Evolutionary conservation across 495 filamentous ascomycete genomes (phyloP).

Genomic region (Pyrenula aspistea): DNA sequence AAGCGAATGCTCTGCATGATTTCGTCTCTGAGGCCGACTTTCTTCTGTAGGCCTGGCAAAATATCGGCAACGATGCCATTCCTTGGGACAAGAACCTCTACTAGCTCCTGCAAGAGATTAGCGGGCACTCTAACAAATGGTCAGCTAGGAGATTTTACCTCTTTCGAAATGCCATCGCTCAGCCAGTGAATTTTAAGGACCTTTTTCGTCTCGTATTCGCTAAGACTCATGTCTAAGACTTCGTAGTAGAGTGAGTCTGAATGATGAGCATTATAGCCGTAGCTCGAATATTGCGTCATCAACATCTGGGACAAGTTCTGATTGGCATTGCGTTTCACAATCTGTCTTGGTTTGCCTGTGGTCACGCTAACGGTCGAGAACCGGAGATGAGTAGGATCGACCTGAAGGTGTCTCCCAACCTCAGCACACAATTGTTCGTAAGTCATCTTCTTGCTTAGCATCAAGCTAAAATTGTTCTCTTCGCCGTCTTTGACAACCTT

Average conservation of each 20-base stretch:
- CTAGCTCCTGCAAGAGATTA: constrained; percentile 42
- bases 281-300: constrained; percentile 48
- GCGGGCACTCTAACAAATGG: background rate
- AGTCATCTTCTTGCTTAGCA: constrained; percentile 72
- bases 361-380: constrained; percentile 73
- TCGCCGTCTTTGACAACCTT: constrained; percentile 33
- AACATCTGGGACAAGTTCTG: constrained; percentile 62
- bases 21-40: constrained; percentile 66
- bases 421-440: constrained; percentile 85
- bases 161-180: constrained; percentile 81
- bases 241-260: constrained; percentile 78
- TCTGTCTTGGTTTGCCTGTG: constrained; percentile 58
- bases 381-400: constrained; percentile 74
- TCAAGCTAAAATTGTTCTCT: constrained; percentile 53
- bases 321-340: constrained; percentile 58
- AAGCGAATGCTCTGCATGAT: constrained; percentile 54
- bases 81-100: constrained; percentile 75
- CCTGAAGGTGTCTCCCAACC: constrained; percentile 67
- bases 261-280: constrained; percentile 53
- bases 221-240: constrained; percentile 82
- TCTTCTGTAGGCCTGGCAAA: constrained; percentile 60
- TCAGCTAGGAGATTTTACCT: constrained; percentile 38
- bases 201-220: constrained; percentile 86
- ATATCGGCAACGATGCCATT: constrained; percentile 68
- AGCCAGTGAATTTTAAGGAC: constrained; percentile 69